These are phyloP conservation scores for Colletotrichum australisinense DNA, from an alignment of 2,329 filamentous ascomycete species.

Conservation along the genomic window DNA sequence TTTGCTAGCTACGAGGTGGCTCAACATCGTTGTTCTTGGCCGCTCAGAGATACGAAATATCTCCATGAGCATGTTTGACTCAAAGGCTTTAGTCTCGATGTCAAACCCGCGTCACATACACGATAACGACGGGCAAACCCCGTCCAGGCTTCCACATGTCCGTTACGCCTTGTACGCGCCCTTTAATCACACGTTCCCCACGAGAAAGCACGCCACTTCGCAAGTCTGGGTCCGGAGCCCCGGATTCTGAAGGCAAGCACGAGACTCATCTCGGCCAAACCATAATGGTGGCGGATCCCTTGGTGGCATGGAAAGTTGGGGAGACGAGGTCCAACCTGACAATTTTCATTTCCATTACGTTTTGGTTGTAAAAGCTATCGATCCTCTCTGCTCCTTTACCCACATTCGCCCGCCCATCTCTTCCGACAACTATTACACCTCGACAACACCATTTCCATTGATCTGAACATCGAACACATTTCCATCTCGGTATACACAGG, in stretches of 20 bases:
- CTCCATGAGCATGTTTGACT: conserved; percentile 3
- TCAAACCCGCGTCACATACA: neutral
- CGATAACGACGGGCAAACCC: conserved; percentile 11
- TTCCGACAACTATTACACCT: neutral
- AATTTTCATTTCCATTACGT: conserved; percentile 2
- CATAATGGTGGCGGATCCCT: neutral
- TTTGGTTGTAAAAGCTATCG: neutral
- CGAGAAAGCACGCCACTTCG: neutral
- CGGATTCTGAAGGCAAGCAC: neutral
- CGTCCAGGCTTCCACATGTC: neutral
- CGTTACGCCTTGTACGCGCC: neutral
- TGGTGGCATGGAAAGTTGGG: neutral
- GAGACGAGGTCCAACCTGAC: neutral
- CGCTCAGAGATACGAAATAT: conserved; percentile 3
- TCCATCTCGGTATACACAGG: neutral
- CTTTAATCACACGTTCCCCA: neutral
- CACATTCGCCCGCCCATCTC: neutral
- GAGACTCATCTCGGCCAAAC: neutral
- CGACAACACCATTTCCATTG: neutral
- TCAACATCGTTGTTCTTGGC: conserved; percentile 6
- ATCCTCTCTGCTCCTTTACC: neutral
- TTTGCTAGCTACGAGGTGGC: neutral
- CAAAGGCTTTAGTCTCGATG: neutral
- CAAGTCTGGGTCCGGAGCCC: neutral
- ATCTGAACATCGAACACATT: neutral